A percentile compares a stretch with the other conserved stretches of the same genome.
These are phyloP conservation scores for Artemisia argyi DNA, from an alignment of 129 eudicot species.

Conservation along the genomic window DNA sequence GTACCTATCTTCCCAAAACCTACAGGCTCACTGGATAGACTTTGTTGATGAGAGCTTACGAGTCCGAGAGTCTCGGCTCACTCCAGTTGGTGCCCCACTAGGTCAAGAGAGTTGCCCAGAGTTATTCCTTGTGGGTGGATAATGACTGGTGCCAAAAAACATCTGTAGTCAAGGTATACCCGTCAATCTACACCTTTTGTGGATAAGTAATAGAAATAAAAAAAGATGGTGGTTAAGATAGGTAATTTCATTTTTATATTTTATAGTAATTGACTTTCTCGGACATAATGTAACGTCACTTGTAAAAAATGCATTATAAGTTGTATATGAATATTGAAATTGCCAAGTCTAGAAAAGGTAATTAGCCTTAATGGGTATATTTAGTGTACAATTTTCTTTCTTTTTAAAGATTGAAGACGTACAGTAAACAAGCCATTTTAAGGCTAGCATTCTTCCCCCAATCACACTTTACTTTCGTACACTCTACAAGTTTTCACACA, in stretches of 20 bases:
- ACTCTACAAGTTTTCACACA: conserved; percentile 18
- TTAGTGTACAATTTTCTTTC: conserved; percentile 5
- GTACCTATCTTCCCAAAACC: too few relatives aligned
- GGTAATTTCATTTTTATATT: not conserved
- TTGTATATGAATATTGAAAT: conserved; percentile 1
- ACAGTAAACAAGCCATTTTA: conserved; percentile 26
- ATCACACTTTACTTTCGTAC: conserved; percentile 22
- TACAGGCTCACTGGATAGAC: too few relatives aligned
- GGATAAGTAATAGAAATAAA: too few relatives aligned
- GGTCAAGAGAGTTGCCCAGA: too few relatives aligned
- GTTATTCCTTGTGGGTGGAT: too few relatives aligned
- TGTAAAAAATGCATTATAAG: not conserved
- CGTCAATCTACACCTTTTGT: too few relatives aligned
- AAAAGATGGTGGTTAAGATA: too few relatives aligned
- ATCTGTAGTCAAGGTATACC: too few relatives aligned
- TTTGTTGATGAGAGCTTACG: too few relatives aligned
- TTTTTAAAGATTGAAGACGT: conserved; percentile 17
- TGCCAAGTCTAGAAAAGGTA: conserved; percentile 6
- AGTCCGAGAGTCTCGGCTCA: too few relatives aligned
- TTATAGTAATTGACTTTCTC: not conserved
- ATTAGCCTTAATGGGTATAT: conserved; percentile 10
- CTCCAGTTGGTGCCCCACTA: too few relatives aligned
- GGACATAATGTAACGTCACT: not conserved
- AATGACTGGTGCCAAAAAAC: too few relatives aligned
- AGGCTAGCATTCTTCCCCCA: conserved; percentile 18